phyloP scores from a whole-genome alignment of 768 basidiomycete genomes.

The Tulasnella calospora region DNA sequence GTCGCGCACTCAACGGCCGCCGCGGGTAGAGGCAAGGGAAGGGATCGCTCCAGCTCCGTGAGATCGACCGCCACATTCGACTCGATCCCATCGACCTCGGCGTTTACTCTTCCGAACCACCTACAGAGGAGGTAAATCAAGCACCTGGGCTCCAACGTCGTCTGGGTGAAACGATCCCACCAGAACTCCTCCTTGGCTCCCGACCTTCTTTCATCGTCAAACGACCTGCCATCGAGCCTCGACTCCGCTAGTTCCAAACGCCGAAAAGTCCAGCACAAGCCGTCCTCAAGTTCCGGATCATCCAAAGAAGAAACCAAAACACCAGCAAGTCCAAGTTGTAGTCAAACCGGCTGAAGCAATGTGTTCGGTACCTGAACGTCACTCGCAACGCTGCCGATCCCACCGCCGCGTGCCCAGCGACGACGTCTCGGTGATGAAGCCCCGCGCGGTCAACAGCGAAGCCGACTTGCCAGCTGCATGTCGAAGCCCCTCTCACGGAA shows the following conservation, averaged over 20 bases:
- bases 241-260: background rate
- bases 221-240: background rate
- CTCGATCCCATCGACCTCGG: background rate
- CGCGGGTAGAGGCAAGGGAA: background rate
- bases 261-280: background rate
- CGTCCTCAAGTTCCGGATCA: background rate
- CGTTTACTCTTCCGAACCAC: background rate
- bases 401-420: background rate
- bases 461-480: background rate
- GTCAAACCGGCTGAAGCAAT: background rate
- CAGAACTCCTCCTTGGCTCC: background rate
- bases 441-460: background rate
- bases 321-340: background rate
- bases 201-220: background rate
- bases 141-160: background rate
- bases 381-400: background rate
- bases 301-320: background rate
- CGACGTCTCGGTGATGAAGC: background rate
- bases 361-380: background rate
- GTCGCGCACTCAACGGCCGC: background rate
- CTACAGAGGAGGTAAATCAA: background rate
- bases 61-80: background rate
- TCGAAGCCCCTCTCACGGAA: background rate
- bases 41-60: constrained; percentile 1
- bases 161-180: constrained; percentile 4